phyloP scores from a whole-genome alignment of 257 asterid genomes.

The Salvia hispanica region DNA sequence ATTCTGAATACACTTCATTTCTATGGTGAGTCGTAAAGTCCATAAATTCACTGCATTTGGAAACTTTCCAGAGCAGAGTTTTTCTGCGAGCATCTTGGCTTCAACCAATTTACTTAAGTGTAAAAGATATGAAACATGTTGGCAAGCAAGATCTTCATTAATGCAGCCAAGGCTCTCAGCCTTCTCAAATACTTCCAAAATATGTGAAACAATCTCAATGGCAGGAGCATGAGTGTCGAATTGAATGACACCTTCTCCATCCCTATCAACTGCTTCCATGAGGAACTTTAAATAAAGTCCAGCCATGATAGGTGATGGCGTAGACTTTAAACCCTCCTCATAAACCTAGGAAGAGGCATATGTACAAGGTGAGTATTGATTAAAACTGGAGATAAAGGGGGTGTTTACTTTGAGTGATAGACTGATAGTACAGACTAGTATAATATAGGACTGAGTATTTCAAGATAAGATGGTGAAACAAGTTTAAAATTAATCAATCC shows the following conservation, averaged over 20 bases:
- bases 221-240: slow-evolving; percentile 36
- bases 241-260: slow-evolving; percentile 36
- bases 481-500: too few relatives aligned
- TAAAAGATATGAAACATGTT: slow-evolving; percentile 65
- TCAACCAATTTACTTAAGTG: slow-evolving; percentile 58
- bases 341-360: slow-evolving; percentile 56
- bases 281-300: slow-evolving; percentile 68
- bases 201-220: slow-evolving; percentile 59
- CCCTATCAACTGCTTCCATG: slow-evolving; percentile 47
- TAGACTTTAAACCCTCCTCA: slow-evolving; percentile 62
- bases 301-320: slow-evolving; percentile 59
- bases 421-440: too few relatives aligned
- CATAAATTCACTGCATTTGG: slow-evolving; percentile 60
- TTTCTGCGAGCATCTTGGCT: slow-evolving; percentile 59
- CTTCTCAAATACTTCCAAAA: slow-evolving; percentile 63
- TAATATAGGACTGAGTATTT: too few relatives aligned
- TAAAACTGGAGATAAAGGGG: slow-evolving; percentile 1
- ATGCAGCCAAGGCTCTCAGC: slow-evolving; percentile 64
- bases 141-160: slow-evolving; percentile 75
- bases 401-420: too few relatives aligned
- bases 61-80: slow-evolving; percentile 62
- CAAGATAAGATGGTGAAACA: too few relatives aligned
- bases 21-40: slow-evolving; percentile 67
- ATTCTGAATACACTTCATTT: slow-evolving; percentile 46
- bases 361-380: slow-evolving; percentile 24